Base-by-base conservation (phyloP, 306 rosid species). In the Coriaria nepalensis region DNA sequence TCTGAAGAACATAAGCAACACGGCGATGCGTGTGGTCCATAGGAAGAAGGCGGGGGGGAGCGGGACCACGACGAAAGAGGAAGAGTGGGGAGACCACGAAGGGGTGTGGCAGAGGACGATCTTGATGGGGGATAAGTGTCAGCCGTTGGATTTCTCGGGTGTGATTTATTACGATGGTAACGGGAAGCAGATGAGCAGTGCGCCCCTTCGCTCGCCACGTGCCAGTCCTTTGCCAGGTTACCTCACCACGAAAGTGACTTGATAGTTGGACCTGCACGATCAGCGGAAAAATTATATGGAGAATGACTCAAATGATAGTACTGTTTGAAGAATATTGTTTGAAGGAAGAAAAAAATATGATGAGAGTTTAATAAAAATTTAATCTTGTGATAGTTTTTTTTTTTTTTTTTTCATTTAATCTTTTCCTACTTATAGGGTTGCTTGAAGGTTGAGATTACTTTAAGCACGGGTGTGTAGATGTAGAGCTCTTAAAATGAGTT, bases 31-130 rank as follows among this genome's bases (percentile, higher is more conserved):
- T 4, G 55, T 80, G 43, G 49, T 66, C 14, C 62, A 63, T 10
- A 60, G 50, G 65, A 78, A 72, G 63, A 72, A 64, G 61, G 33
- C 13, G n/a, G 69, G 0, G 6, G 41, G 11, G 4, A 36, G 43
- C 4, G 10, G 6, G 33, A 35, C 11, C 2, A 44, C 3, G 13
- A 33, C 0, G 45, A 68, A 5, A 13, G 49, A 39, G 38, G 51
- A 40, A 8, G 49, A 60, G 0, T 74, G 63, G 43, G 81, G 82
- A 80, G 95, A 90, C 32, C 62, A 78, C 65, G 97, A 90, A 0
- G 97, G 97, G 13, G 90, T 92, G 6, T 92, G 98, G 98, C 96
- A 92, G 75, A 65, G 70, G 67, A 56, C 82, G 61, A 92, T 82
- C 37, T 9, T 82, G 62, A 82, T 85, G 96, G 98, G 98, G 0